A percentile compares a stretch with the other conserved stretches of the same genome.
Evolutionary conservation across 495 filamentous ascomycete species (phyloP).

Genomic region (Neurospora hispaniola): DNA sequence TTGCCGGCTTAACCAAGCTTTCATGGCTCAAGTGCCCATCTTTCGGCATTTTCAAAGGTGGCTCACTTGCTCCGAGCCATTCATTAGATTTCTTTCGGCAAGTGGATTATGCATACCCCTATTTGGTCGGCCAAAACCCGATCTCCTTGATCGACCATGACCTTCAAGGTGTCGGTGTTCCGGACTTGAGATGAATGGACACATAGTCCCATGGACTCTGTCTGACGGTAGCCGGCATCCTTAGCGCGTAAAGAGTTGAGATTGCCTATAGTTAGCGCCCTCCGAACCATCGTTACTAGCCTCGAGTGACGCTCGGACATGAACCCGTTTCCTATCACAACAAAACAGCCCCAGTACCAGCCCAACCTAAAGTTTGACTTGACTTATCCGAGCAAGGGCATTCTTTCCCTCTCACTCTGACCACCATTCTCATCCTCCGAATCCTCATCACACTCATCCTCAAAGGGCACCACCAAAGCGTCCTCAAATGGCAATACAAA

Average conservation of each 20-base stretch:
- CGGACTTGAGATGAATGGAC: not conserved
- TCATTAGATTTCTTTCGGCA: not conserved
- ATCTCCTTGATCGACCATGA: not conserved
- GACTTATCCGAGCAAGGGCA: slow-evolving; percentile 1
- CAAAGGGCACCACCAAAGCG: slow-evolving; percentile 49
- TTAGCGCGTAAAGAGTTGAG: not conserved
- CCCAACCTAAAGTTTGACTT: not conserved
- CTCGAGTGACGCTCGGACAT: not conserved
- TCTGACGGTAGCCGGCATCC: not conserved
- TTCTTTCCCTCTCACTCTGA: not conserved
- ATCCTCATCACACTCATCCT: slow-evolving; percentile 50
- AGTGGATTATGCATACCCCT: not conserved
- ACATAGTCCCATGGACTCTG: not conserved
- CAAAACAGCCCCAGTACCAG: not conserved
- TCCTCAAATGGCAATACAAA: slow-evolving; percentile 55
- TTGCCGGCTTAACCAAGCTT: not conserved
- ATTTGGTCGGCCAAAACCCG: not conserved
- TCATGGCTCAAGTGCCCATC: not conserved
- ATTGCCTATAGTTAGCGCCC: not conserved
- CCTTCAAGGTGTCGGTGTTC: not conserved
- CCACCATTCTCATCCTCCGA: slow-evolving; percentile 27
- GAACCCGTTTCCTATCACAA: not conserved
- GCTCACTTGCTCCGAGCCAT: not conserved
- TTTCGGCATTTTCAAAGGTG: not conserved
- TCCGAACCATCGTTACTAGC: not conserved